A percentile compares a stretch with the other conserved stretches of the same genome.
Evolutionary conservation across 208 protist species (phyloP).

Genomic region (Wallacemonas sp.): DNA sequence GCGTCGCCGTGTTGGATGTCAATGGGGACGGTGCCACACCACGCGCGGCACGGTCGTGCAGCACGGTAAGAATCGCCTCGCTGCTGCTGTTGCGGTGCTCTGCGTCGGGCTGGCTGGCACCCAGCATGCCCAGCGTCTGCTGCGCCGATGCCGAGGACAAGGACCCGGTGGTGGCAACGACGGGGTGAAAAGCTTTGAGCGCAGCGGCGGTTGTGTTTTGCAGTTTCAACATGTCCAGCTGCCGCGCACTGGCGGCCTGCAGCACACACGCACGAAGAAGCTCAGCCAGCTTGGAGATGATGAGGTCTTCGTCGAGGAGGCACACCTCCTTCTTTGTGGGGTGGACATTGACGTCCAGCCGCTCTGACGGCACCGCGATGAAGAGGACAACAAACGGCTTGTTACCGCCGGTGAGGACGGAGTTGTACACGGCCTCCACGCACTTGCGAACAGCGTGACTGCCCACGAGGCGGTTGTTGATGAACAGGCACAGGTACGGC

Average conservation of each 20-base stretch:
- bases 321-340: slow-evolving; percentile 97
- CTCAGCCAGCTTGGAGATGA: slow-evolving; percentile 57
- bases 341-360: slow-evolving; percentile 99
- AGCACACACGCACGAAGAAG: slow-evolving; percentile 52
- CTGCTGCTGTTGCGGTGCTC: slow-evolving; percentile 14
- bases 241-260: slow-evolving; percentile 50
- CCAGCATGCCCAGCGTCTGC: slow-evolving; percentile 2
- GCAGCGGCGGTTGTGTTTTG: slow-evolving; percentile 32
- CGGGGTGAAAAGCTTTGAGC: slow-evolving; percentile 17
- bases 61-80: slow-evolving; percentile 4
- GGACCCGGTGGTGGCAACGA: background rate
- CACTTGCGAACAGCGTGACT: slow-evolving; percentile 78
- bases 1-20: slow-evolving; percentile 4
- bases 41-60: slow-evolving; percentile 11
- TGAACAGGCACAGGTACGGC: slow-evolving; percentile 71
- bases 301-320: slow-evolving; percentile 80
- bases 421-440: slow-evolving; percentile 89
- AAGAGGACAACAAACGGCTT: slow-evolving; percentile 95
- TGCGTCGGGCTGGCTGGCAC: too few species aligned
- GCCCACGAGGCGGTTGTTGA: slow-evolving; percentile 87
- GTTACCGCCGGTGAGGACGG: slow-evolving; percentile 83
- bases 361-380: slow-evolving; percentile 85
- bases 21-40: slow-evolving; percentile 23
- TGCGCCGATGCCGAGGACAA: background rate
- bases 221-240: slow-evolving; percentile 62